These are phyloP conservation scores for Kluyveromyces sp. DNA, from an alignment of 1,139 yeast species.

Conservation along the genomic window DNA sequence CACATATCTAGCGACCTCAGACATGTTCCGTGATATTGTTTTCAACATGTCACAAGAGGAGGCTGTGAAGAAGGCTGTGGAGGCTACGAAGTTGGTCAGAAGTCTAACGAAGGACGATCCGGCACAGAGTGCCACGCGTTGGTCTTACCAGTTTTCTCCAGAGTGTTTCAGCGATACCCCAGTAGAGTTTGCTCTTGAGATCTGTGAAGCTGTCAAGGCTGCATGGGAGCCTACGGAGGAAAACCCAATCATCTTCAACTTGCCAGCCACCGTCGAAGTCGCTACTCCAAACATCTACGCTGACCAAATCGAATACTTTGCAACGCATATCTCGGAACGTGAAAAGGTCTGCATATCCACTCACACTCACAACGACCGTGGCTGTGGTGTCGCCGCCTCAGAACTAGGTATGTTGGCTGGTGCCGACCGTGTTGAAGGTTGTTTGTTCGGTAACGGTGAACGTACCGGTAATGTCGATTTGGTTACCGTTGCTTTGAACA, in stretches of 20 bases:
- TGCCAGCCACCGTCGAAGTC: constrained; percentile 98
- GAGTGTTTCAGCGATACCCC: constrained; percentile 91
- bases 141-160: constrained; percentile 93
- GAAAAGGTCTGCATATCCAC: constrained; percentile 82
- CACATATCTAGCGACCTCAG: constrained; percentile 87
- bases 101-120: constrained; percentile 87
- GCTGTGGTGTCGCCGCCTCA: constrained; percentile 97
- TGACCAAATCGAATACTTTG: constrained; percentile 89
- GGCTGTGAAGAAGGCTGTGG: constrained; percentile 71
- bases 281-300: constrained; percentile 92
- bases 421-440: constrained; percentile 96
- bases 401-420: constrained; percentile 93
- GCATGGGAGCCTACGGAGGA: constrained; percentile 89
- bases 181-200: constrained; percentile 69
- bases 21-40: constrained; percentile 82
- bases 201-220: constrained; percentile 89
- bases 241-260: constrained; percentile 83
- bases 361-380: constrained; percentile 95
- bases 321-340: constrained; percentile 69
- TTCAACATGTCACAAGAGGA: constrained; percentile 80
- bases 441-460: constrained; percentile 96
- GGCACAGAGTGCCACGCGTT: constrained; percentile 56
- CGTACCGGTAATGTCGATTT: constrained; percentile 97
- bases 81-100: constrained; percentile 72
- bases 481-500: constrained; percentile 83